Evolutionary conservation across 2,329 filamentous ascomycete species (phyloP), one percentile per base, ranked within the genome.

Genomic region (Coccinonectria pachysandricola): DNA sequence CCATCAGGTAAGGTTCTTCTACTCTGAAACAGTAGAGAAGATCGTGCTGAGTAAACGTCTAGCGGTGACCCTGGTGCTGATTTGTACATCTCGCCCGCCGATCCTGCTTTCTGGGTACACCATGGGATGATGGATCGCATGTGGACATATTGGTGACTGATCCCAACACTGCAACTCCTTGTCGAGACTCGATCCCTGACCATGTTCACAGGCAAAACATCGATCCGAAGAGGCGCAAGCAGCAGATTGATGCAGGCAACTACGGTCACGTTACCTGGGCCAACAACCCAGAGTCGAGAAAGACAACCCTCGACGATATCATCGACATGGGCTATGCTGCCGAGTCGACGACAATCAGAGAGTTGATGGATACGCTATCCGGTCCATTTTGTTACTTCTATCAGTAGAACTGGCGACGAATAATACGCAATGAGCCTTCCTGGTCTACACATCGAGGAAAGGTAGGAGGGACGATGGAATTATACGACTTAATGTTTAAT

Each of bases 1-100:
- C 50, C 12, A 45, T 61, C 1, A 49, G n/a, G n/a, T n/a, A n/a
- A n/a, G n/a, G n/a, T n/a, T n/a, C n/a, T n/a, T n/a, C n/a, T n/a
- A n/a, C n/a, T n/a, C n/a, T n/a, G n/a, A n/a, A n/a, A n/a, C n/a
- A n/a, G n/a, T n/a, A n/a, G n/a, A n/a, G n/a, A n/a, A n/a, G n/a
- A n/a, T n/a, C n/a, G n/a, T n/a, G n/a, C n/a, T n/a, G n/a, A n/a
- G n/a, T n/a, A n/a, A n/a, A n/a, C n/a, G n/a, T n/a, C n/a, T n/a
- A n/a, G 50, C 1, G 60, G 59, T 15, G 60, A 63, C 32, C 58
- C 57, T 1, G 58, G 53, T 15, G 48, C 50, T 3, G 57, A 61
- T 27, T 50, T 59, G 24, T 59, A 45, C 26, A 50, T 49, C 3
- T 57, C 48, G 5, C 59, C 57, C 5, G 56, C 50, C 6, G 53